Base-by-base conservation (phyloP, 176 grass and related monocot species). In the Musa troglodytarum region DNA sequence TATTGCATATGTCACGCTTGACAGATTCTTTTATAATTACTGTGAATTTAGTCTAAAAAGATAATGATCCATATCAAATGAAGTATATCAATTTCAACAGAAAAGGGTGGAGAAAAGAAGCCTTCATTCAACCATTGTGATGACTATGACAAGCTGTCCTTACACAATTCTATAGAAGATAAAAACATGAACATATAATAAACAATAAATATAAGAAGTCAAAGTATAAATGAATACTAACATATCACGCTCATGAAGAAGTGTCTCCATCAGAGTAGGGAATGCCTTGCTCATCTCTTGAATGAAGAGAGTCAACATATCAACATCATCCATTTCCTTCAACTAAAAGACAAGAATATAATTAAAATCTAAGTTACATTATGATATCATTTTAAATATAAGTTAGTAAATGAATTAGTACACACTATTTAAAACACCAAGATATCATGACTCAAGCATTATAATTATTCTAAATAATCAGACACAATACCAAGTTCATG, bases 231-330 rank as follows among this genome's bases (percentile, higher is more conserved):
- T 78, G 82, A 61, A 22, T 76, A 86, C 88, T 82, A 76, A 98
- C 95, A 93, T 49, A 78, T 98, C 95, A 28, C 95, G 90, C 56
- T 98, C 95, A 75, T 87, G 85, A 49, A 98, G 77, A 83, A 98
- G 90, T 29, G 90, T 93, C 75, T 93, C 82, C 82, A 93, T 91
- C 53, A 98, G 73, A 82, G 82, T 91, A 79, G 95, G 95, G 72
- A 98, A 98, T 64, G 76, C 84, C 86, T 89, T 98, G 68, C 90
- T 91, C 95, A 98, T 91, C 82, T 94, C 90, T 98, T 98, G 95
- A 83, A 94, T 88, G 14, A 91, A 88, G 62, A 91, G 78, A 65
- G 88, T 98, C 52, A 98, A 76, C 88, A 90, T 92, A 83, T 98
- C 95, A 71, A 83, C 83, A 85, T 97, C 88, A 49, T 98, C 86